phyloP scores from a whole-genome alignment of 2,329 filamentous ascomycete genomes.

The Rugonectria rugulosa region DNA sequence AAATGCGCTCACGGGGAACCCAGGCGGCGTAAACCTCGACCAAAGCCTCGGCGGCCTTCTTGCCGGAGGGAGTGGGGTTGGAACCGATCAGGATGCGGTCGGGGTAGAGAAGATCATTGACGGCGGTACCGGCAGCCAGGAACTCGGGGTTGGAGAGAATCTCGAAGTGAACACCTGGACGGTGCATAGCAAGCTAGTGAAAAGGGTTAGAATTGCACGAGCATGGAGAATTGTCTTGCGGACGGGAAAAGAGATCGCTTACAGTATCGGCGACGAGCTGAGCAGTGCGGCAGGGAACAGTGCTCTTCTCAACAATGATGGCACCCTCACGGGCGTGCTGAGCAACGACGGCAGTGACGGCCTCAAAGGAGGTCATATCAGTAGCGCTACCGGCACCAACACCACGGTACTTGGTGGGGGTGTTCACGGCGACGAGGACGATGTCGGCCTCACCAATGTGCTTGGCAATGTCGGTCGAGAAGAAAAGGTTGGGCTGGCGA shows the following conservation, averaged over 20 bases:
- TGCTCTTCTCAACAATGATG: conserved; percentile 84
- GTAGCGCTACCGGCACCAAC: conserved; percentile 74
- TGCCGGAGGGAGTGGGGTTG: conserved; percentile 65
- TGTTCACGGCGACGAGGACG: conserved; percentile 80
- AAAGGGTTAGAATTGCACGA: too few relatives aligned
- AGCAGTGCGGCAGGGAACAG: conserved; percentile 78
- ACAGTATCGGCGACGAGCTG: conserved; percentile 74
- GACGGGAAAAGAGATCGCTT: too few relatives aligned
- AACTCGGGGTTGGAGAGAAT: conserved; percentile 86
- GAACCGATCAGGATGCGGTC: conserved; percentile 81
- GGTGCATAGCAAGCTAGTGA: conserved; percentile 61
- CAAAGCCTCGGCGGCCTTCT: conserved; percentile 68
- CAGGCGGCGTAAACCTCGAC: conserved; percentile 73
- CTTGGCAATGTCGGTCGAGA: conserved; percentile 71
- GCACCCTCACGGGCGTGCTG: conserved; percentile 69
- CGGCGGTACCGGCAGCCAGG: conserved; percentile 78
- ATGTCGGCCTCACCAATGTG: conserved; percentile 74
- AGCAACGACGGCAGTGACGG: conserved; percentile 72
- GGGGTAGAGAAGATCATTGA: conserved; percentile 73
- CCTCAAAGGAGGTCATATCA: conserved; percentile 76
- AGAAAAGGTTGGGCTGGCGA: conserved; percentile 72
- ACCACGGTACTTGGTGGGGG: conserved; percentile 77
- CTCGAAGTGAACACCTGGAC: conserved; percentile 72
- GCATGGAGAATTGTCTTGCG: too few relatives aligned
- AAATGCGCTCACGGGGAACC: conserved; percentile 72